Conservation (phyloP, 768 basidiomycete genomes). For the Coprinopsis marcescibilis region DNA sequence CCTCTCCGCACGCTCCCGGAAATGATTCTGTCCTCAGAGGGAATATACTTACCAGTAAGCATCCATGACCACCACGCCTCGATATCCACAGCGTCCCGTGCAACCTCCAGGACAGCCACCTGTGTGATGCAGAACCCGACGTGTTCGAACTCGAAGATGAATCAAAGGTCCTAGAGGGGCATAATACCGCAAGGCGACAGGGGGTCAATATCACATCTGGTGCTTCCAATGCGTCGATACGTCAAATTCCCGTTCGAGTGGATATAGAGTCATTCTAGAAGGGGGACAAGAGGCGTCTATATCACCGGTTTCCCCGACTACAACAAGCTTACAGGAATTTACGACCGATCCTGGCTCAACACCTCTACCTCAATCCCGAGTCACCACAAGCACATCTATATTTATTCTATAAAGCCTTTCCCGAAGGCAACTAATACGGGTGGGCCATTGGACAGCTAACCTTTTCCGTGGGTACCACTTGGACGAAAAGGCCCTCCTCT, state of each 20-base stretch:
- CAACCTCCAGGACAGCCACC: constrained; percentile 1
- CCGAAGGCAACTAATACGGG: constrained; percentile 51
- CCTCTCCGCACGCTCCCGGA: not conserved
- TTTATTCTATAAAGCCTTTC: constrained; percentile 41
- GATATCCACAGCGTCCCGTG: not conserved
- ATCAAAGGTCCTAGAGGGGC: not conserved
- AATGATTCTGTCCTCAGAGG: constrained; percentile 3
- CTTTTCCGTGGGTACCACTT: constrained; percentile 35
- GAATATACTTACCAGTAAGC: not conserved
- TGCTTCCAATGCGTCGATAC: constrained; percentile 1
- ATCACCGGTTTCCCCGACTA: constrained; percentile 62
- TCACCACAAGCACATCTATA: constrained; percentile 52
- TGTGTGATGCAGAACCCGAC: constrained; percentile 1
- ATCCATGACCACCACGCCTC: not conserved
- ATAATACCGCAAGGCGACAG: not conserved
- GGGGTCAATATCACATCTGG: constrained; percentile 5
- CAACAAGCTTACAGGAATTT: constrained; percentile 38
- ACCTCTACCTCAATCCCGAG: constrained; percentile 52
- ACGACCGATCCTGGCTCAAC: constrained; percentile 61
- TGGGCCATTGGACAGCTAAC: constrained; percentile 64
- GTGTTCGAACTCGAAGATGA: constrained; percentile 3
- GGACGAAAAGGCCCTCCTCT: constrained; percentile 17
- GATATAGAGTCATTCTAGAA: constrained; percentile 6
- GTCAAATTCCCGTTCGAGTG: constrained; percentile 2
- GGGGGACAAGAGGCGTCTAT: constrained; percentile 6